Percentiles rank a stretch among this genome's conserved stretches.
phyloP scores from a whole-genome alignment of 139 green algal species.

The Tetradesmus obliquus region DNA sequence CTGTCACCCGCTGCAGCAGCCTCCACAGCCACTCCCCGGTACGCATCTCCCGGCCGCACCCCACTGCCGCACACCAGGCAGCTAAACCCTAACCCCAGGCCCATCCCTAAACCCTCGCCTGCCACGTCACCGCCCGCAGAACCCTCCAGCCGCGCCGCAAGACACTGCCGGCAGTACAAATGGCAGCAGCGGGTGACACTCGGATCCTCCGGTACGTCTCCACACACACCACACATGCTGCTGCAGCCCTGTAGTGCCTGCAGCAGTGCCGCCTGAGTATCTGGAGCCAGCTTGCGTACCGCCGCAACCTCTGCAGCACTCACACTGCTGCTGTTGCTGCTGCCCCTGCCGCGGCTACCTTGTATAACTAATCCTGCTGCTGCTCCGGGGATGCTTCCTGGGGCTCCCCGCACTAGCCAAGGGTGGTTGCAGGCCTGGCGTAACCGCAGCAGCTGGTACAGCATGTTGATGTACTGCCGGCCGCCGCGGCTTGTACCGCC shows the following conservation, averaged over 20 bases:
- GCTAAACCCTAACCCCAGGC: constrained; percentile 52
- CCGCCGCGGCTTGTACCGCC: constrained; percentile 39
- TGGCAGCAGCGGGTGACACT: constrained; percentile 78
- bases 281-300: constrained; percentile 58
- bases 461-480: constrained; percentile 87
- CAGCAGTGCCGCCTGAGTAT: constrained; percentile 58
- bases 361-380: neutral
- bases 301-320: constrained; percentile 63
- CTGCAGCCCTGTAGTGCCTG: constrained; percentile 10
- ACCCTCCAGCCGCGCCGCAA: constrained; percentile 54
- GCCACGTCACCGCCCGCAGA: constrained; percentile 19
- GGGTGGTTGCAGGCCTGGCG: constrained; percentile 95
- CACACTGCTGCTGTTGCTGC: constrained; percentile 3
- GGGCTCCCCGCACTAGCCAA: constrained; percentile 66
- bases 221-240: constrained; percentile 71
- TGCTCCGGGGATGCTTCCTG: neutral
- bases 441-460: constrained; percentile 86
- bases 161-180: constrained; percentile 85
- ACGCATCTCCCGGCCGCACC: constrained; percentile 54
- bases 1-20: constrained; percentile 43
- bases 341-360: neutral
- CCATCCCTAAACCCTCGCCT: constrained; percentile 12
- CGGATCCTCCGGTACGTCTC: constrained; percentile 83
- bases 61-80: constrained; percentile 58
- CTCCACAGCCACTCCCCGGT: constrained; percentile 59